Percentiles rank a stretch among this genome's conserved stretches.
Evolutionary conservation across 1,284 basidiomycete genomes (phyloP).

Genomic region (Cutaneotrichosporon sp.): DNA sequence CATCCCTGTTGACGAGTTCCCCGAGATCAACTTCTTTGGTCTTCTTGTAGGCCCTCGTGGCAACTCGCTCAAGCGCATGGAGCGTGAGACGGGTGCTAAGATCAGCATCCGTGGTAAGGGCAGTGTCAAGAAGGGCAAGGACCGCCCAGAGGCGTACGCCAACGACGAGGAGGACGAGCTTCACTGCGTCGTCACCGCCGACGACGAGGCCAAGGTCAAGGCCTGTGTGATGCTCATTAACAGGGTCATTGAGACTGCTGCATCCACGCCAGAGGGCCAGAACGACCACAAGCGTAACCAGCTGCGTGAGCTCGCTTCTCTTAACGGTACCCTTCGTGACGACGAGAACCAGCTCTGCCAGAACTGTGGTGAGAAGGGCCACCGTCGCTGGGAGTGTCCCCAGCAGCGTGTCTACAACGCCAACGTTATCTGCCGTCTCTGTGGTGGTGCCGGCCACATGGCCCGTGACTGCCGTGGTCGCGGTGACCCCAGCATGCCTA

Average conservation of each 20-base stretch:
- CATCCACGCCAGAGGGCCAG: slow-evolving; percentile 96
- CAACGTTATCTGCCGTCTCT: slow-evolving; percentile 94
- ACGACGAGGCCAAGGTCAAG: slow-evolving; percentile 85
- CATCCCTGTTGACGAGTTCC: slow-evolving; percentile 98
- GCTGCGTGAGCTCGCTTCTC: slow-evolving; percentile 90
- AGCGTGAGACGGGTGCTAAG: slow-evolving; percentile 94
- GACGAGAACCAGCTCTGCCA: slow-evolving; percentile 99
- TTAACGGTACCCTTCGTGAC: slow-evolving; percentile 98
- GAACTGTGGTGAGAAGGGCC: slow-evolving; percentile 79
- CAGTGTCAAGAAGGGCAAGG: slow-evolving; percentile 97
- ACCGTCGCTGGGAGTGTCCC: slow-evolving; percentile 95
- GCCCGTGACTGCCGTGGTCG: slow-evolving; percentile 82
- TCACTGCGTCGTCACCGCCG: slow-evolving; percentile 93
- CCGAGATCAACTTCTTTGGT: slow-evolving; percentile 99
- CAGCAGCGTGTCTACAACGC: slow-evolving; percentile 95
- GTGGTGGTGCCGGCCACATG: slow-evolving; percentile 92
- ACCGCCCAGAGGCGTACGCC: slow-evolving; percentile 81
- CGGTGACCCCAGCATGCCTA: slow-evolving; percentile 47
- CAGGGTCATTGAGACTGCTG: slow-evolving; percentile 96
- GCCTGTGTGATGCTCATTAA: slow-evolving; percentile 93
- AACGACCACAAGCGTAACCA: slow-evolving; percentile 99
- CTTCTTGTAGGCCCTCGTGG: slow-evolving; percentile 96
- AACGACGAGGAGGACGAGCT: slow-evolving; percentile 98
- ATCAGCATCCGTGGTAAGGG: slow-evolving; percentile 98
- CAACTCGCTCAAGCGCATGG: slow-evolving; percentile 99